Base-by-base conservation (phyloP, 2,329 filamentous ascomycete genomes). In the Seiridium unicorne region DNA sequence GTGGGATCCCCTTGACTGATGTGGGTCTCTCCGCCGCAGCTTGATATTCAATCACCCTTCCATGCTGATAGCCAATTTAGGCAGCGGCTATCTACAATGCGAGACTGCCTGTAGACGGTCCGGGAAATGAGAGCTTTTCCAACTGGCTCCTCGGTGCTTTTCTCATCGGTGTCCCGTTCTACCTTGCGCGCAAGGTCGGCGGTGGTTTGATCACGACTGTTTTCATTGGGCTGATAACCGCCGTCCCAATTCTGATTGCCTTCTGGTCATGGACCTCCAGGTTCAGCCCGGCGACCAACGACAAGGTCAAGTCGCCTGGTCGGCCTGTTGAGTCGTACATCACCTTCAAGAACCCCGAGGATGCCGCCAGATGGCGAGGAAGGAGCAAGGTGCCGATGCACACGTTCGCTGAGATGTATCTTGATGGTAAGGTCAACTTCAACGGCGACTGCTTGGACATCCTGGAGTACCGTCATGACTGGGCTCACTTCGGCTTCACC, bases 391-490 rank as follows among this genome's bases (percentile, higher is more conserved):
- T 94, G 62, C 88, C 91, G 59, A 91, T 94, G 83, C 88, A 95
- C 81, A 94, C 91, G 34, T 97, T 97, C 82, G 87, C 94, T 74
- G 92, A 96, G 78, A 95, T 93, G 89, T 97, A 96, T 83, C 95
- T 97, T 77, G 89, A 93, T 71, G 91, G 91, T 60, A 87, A 95
- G 62, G 92, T 96, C 64, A 91, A 96, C 68, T 92, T 97, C 83
- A 97, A 96, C 77, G 92, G 92, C 60, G 93, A 97, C 76, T 85
- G 83, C 68, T 83, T 97, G 65, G 93, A 97, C 72, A 81, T 90
- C 55, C 81, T 97, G 76, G 93, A 97, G 79, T 93, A 93, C 81
- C 84, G 93, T 72, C 93, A 97, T 74, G 93, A 97, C 77, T 97
- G 93, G 93, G 91, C 91, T 68, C 93, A 84, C 81, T 96, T 96